Base-by-base conservation (phyloP, 2,329 filamentous ascomycete genomes). In the Fusarium gaditjirri region DNA sequence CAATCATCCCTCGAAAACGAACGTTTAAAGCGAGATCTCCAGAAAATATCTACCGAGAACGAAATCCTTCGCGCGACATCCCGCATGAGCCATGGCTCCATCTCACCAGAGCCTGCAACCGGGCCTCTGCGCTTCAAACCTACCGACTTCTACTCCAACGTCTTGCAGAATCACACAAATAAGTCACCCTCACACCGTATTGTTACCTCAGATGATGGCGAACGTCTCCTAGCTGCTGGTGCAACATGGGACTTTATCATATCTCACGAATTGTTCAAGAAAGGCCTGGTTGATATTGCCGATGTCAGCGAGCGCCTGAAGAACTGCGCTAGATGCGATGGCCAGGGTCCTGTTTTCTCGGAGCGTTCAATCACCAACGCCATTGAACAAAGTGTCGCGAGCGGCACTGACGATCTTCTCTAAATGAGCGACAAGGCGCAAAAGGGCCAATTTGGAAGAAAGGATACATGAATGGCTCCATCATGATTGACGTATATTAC, bases 241-340 rank as follows among this genome's bases (percentile, higher is more conserved):
- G 93, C 94, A 5, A 92, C 94, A 0, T 98, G 95, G 95, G 95
- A 98, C 77, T 85, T 94, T 59, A 96, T 98, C 67, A 93, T 97
- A 77, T 86, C 85, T 58, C 94, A 97, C 80, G 90, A 93, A 11
- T 83, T 94, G 13, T 97, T 93, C 80, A 89, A 91, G 79, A 87
- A 88, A 50, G 94, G 94, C 0, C 84, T 93, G 25, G 91, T 98
- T 31, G 93, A 98, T 80, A 90, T 98, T 17, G 91, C 87, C 41
- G 88, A 92, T 78, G 93, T 98, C 36, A 94, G 92, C 79, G 92
- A 96, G 77, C 86, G 90, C 17, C 84, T 98, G 58, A 95, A 94
- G 83, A 86, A 87, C 23, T 84, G 89, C 76, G 93, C 94, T 23
- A 90, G 91, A 77, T 97, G 94, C 79, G 93, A 98, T 81, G 95